phyloP scores from a whole-genome alignment of 192 early-diverging fungal species.

The Podila verticillata region DNA sequence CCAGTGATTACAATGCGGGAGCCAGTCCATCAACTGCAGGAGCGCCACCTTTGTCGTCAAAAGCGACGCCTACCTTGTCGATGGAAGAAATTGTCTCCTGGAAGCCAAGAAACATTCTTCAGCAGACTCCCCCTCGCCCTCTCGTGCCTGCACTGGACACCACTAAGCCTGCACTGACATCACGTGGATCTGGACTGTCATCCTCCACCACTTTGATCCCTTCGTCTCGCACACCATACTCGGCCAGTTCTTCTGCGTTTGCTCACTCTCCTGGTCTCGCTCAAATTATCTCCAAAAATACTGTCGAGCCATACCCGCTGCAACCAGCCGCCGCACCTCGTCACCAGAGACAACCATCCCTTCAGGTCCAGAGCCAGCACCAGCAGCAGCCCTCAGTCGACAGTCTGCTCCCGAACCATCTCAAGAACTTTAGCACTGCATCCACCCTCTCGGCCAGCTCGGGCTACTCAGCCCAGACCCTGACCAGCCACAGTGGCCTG shows the following conservation, averaged over 20 bases:
- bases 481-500: constrained; percentile 9
- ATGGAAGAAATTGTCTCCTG: constrained; percentile 36
- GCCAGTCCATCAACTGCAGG: not conserved
- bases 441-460: constrained; percentile 20
- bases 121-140: not conserved
- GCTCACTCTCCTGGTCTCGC: not conserved
- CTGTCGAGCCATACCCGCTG: not conserved
- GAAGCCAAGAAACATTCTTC: constrained; percentile 21
- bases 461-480: constrained; percentile 7
- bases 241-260: not conserved
- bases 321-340: not conserved
- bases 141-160: constrained; percentile 18
- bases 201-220: constrained; percentile 13
- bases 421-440: constrained; percentile 10
- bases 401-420: constrained; percentile 23
- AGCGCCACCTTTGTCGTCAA: not conserved
- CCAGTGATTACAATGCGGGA: not conserved
- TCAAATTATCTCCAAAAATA: not conserved
- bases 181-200: constrained; percentile 12
- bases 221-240: constrained; percentile 18
- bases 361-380: constrained; percentile 2
- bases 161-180: not conserved
- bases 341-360: constrained; percentile 7
- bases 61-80: not conserved
- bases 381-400: constrained; percentile 25